These are phyloP conservation scores for Kwoniella pini DNA, from an alignment of 768 basidiomycete species.

Conservation along the genomic window DNA sequence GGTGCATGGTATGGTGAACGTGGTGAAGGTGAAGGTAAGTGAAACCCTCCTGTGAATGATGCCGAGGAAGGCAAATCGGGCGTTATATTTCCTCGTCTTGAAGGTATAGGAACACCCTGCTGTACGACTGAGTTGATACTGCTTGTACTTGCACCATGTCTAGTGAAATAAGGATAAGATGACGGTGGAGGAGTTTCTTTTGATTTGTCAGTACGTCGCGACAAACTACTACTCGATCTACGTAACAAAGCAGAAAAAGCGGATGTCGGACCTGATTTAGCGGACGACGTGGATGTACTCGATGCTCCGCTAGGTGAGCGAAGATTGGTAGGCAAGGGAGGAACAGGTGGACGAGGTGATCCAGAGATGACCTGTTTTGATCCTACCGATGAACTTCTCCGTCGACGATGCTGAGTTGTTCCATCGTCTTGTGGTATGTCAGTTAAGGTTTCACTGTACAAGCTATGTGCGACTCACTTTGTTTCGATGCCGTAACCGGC, in stretches of 20 bases:
- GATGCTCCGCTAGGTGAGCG: constrained; percentile 37
- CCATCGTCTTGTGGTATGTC: neutral
- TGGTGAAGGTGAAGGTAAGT: constrained; percentile 45
- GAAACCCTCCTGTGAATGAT: constrained; percentile 44
- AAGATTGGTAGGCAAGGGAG: constrained; percentile 39
- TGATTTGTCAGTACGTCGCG: constrained; percentile 25
- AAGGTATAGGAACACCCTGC: constrained; percentile 13
- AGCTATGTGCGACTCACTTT: constrained; percentile 13
- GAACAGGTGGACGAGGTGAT: constrained; percentile 29
- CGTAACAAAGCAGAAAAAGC: constrained; percentile 28
- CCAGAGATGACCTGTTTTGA: constrained; percentile 5
- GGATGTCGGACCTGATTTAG: constrained; percentile 16
- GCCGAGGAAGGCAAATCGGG: constrained; percentile 20
- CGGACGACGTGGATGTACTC: constrained; percentile 22
- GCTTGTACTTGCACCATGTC: constrained; percentile 11
- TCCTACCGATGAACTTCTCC: constrained; percentile 36
- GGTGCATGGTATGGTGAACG: constrained; percentile 37
- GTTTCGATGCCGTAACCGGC: constrained; percentile 1
- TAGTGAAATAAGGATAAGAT: constrained; percentile 19
- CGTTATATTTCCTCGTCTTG: constrained; percentile 1
- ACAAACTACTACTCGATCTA: constrained; percentile 33
- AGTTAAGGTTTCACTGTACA: neutral
- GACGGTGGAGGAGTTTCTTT: constrained; percentile 30
- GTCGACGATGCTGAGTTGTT: constrained; percentile 22
- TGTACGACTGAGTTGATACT: constrained; percentile 8